A percentile compares a stretch with the other conserved stretches of the same genome.
phyloP scores from a whole-genome alignment of 768 basidiomycete species.

The Obba rivulosa region DNA sequence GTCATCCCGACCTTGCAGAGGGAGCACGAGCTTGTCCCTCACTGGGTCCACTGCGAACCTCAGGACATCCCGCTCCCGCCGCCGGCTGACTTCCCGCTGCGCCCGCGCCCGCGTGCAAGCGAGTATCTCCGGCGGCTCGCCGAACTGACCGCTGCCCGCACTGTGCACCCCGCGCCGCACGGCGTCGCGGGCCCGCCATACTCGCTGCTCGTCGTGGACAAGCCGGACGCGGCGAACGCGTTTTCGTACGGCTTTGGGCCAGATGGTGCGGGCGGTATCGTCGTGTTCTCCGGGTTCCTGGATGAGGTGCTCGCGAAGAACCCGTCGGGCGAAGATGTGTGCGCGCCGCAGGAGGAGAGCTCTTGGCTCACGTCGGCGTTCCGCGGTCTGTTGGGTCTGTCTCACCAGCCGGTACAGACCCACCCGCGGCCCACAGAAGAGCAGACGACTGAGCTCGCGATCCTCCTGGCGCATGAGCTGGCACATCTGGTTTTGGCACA shows the following conservation, averaged over 20 bases:
- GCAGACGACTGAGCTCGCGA: constrained; percentile 85
- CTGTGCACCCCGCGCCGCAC: constrained; percentile 41
- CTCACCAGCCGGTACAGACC: constrained; percentile 25
- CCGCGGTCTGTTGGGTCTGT: constrained; percentile 34
- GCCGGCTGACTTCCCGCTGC: constrained; percentile 74
- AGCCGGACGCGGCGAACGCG: constrained; percentile 79
- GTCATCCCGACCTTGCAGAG: constrained; percentile 64
- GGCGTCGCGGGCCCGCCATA: constrained; percentile 80
- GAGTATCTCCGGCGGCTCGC: constrained; percentile 61
- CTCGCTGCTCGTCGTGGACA: constrained; percentile 84
- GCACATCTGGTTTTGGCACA: constrained; percentile 88
- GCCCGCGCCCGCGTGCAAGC: constrained; percentile 75
- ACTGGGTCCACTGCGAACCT: constrained; percentile 50
- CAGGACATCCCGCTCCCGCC: constrained; percentile 67
- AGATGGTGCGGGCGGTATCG: constrained; percentile 87
- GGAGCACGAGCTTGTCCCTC: constrained; percentile 48
- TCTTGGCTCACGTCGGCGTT: constrained; percentile 49
- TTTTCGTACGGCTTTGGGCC: constrained; percentile 96
- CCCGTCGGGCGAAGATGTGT: constrained; percentile 20
- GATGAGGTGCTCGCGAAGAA: constrained; percentile 71
- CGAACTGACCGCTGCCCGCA: constrained; percentile 43
- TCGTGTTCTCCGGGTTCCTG: constrained; percentile 91
- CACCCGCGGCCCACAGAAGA: constrained; percentile 64
- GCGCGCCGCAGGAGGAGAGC: constrained; percentile 15
- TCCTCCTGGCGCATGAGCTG: constrained; percentile 90